These are phyloP conservation scores for Penicillium verrucosum DNA, from an alignment of 2,329 filamentous ascomycete genomes.

Conservation along the genomic window DNA sequence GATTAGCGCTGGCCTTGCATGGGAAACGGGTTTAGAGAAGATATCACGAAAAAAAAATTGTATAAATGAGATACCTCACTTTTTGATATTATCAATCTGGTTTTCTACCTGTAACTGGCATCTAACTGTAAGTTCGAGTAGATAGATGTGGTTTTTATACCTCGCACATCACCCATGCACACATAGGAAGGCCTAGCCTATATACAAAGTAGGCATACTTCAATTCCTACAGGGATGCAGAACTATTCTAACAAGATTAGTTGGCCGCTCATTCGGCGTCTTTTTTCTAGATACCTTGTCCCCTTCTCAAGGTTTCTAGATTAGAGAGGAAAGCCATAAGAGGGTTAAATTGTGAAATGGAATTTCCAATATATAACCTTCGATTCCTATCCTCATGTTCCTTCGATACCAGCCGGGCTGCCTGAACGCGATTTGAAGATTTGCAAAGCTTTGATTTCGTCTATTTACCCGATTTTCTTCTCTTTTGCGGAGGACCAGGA, in stretches of 20 bases:
- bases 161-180: background rate
- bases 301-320: no score
- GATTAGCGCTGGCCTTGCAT: constrained; percentile 36
- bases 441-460: constrained; percentile 26
- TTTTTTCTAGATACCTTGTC: no score
- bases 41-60: constrained; percentile 19
- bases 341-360: no score
- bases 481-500: constrained; percentile 12
- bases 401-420: no score
- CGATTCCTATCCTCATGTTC: background rate
- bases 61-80: constrained; percentile 25
- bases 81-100: constrained; percentile 1
- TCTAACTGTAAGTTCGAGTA: background rate
- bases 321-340: no score
- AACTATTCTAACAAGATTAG: background rate
- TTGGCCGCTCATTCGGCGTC: no score
- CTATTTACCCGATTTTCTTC: constrained; percentile 26
- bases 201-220: background rate
- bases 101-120: background rate
- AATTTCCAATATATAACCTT: no score
- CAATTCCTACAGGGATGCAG: background rate
- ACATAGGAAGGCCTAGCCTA: background rate
- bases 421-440: constrained; percentile 10
- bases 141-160: background rate
- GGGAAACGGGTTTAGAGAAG: constrained; percentile 23